These are phyloP conservation scores for Friedmanniomyces simplex DNA, from an alignment of 495 filamentous ascomycete genomes.

Conservation along the genomic window DNA sequence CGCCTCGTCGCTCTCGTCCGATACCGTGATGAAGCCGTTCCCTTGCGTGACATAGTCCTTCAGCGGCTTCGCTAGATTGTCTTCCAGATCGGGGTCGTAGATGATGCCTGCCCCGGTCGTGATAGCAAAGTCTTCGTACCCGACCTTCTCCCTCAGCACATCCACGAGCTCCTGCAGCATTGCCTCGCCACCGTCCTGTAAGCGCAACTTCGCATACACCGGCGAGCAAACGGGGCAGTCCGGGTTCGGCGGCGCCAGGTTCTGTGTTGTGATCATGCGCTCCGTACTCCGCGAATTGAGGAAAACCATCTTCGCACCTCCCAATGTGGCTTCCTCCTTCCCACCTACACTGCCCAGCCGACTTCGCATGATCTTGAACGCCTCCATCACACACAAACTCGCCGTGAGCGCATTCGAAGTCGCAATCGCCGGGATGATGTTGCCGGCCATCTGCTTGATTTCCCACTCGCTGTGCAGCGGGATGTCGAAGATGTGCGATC, in stretches of 20 bases:
- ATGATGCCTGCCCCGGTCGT: slow-evolving; percentile 60
- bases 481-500: slow-evolving; percentile 77
- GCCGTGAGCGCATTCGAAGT: slow-evolving; percentile 97
- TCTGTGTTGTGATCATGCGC: slow-evolving; percentile 63
- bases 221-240: slow-evolving; percentile 74
- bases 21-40: slow-evolving; percentile 71
- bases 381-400: slow-evolving; percentile 82
- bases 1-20: slow-evolving; percentile 76
- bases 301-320: slow-evolving; percentile 51
- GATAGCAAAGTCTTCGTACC: slow-evolving; percentile 77
- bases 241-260: slow-evolving; percentile 64
- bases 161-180: slow-evolving; percentile 77
- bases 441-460: slow-evolving; percentile 98
- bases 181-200: slow-evolving; percentile 53
- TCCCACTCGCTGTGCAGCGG: slow-evolving; percentile 85
- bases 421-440: slow-evolving; percentile 97
- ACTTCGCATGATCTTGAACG: slow-evolving; percentile 72
- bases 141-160: slow-evolving; percentile 55
- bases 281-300: slow-evolving; percentile 57
- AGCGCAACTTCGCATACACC: slow-evolving; percentile 50
- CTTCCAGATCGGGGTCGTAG: slow-evolving; percentile 81
- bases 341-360: neutral
- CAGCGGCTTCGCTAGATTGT: slow-evolving; percentile 71
- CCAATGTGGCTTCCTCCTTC: slow-evolving; percentile 4
- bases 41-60: slow-evolving; percentile 61